These are phyloP conservation scores for Ilyonectria destructans DNA, from an alignment of 2,329 filamentous ascomycete species.

Conservation along the genomic window DNA sequence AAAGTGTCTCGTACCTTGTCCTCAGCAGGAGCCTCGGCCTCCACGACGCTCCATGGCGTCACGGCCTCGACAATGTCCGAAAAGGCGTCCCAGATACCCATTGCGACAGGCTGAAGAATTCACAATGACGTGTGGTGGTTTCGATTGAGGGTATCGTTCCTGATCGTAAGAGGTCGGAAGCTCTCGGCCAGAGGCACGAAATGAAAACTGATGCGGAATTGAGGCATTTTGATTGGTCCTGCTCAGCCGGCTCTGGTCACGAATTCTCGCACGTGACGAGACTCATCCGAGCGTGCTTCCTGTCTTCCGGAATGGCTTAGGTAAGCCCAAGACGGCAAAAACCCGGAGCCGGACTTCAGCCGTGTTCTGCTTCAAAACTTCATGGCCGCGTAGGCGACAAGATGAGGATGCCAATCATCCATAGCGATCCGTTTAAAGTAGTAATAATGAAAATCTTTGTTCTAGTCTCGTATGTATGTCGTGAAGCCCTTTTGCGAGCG, in stretches of 20 bases:
- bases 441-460: constrained; percentile 14
- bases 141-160: constrained; percentile 54
- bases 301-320: constrained; percentile 22
- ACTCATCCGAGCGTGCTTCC: constrained; percentile 32
- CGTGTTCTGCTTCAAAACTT: constrained; percentile 26
- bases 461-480: constrained; percentile 27
- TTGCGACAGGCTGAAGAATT: constrained; percentile 62
- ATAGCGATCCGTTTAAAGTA: neutral
- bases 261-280: constrained; percentile 45
- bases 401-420: neutral
- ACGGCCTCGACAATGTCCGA: constrained; percentile 77
- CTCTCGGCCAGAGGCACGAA: constrained; percentile 60
- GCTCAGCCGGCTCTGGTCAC: constrained; percentile 38
- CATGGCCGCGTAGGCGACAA: neutral
- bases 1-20: constrained; percentile 65
- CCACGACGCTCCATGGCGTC: constrained; percentile 75
- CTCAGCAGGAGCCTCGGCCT: constrained; percentile 80
- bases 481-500: constrained; percentile 27
- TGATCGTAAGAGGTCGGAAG: constrained; percentile 59
- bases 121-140: constrained; percentile 61
- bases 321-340: constrained; percentile 2
- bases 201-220: constrained; percentile 67
- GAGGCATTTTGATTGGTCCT: constrained; percentile 64
- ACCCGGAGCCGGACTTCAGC: constrained; percentile 32
- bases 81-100: constrained; percentile 79